Conservation (phyloP, 495 filamentous ascomycete species). For the Penicillium diatomitis region DNA sequence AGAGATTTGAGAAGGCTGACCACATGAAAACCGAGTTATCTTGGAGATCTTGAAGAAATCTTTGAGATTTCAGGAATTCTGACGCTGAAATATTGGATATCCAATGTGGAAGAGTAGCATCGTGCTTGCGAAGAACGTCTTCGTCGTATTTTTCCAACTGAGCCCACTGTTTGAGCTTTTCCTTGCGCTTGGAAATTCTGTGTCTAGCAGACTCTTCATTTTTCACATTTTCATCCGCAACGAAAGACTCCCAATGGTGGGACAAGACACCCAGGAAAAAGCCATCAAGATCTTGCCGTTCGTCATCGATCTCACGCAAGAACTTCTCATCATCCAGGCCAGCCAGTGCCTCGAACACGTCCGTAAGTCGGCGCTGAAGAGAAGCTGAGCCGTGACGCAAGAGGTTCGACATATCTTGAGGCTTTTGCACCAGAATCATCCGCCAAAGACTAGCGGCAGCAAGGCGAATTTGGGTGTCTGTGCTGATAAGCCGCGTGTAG, state of each 20-base stretch:
- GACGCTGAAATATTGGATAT: constrained; percentile 87
- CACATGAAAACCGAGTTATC: constrained; percentile 71
- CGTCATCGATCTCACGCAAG: constrained; percentile 76
- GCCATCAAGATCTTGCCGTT: constrained; percentile 68
- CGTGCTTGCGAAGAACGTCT: constrained; percentile 64
- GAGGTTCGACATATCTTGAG: constrained; percentile 65
- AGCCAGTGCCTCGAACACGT: constrained; percentile 73
- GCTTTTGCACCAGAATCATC: constrained; percentile 87
- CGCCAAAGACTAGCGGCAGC: constrained; percentile 80
- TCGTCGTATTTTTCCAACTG: constrained; percentile 56
- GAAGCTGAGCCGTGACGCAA: constrained; percentile 56
- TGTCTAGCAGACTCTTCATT: constrained; percentile 61
- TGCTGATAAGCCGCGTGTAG: constrained; percentile 70
- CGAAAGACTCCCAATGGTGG: constrained; percentile 77
- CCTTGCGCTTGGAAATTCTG: constrained; percentile 64
- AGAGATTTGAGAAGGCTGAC: constrained; percentile 62
- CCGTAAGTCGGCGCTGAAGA: constrained; percentile 62
- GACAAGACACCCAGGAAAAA: constrained; percentile 73
- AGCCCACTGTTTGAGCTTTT: constrained; percentile 72
- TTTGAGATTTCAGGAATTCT: constrained; percentile 83
- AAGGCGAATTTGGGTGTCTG: constrained; percentile 53
- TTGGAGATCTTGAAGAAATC: constrained; percentile 81
- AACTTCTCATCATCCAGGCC: constrained; percentile 84
- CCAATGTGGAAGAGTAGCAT: constrained; percentile 80
- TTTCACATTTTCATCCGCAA: constrained; percentile 64